Percentiles rank a stretch among this genome's conserved stretches.
Evolutionary conservation across 2,329 filamentous ascomycete species (phyloP).

Genomic region (Ceratocystis alfenasii): DNA sequence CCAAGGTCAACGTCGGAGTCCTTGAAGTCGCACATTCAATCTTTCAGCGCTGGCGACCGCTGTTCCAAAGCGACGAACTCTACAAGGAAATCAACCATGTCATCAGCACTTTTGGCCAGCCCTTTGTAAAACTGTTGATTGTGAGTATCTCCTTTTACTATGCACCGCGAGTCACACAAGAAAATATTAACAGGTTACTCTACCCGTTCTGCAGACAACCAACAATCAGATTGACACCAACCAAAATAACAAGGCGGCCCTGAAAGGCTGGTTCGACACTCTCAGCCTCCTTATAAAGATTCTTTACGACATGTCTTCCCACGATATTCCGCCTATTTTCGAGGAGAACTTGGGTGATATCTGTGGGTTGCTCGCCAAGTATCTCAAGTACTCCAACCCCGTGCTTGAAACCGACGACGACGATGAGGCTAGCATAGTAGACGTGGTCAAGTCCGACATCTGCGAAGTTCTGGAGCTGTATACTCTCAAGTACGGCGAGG

Average conservation of each 20-base stretch:
- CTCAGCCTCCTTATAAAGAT: constrained; percentile 84
- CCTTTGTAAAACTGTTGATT: constrained; percentile 69
- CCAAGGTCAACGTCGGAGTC: constrained; percentile 81
- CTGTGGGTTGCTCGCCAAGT: constrained; percentile 75
- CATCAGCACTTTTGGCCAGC: constrained; percentile 65
- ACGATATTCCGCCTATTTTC: constrained; percentile 88
- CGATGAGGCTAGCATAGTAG: constrained; percentile 70
- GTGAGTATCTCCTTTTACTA: constrained; percentile 34
- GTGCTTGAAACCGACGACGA: constrained; percentile 76
- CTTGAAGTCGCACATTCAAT: constrained; percentile 97
- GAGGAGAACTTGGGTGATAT: constrained; percentile 76
- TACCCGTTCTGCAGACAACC: constrained; percentile 39
- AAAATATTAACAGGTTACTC: not conserved
- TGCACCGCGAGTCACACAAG: not conserved
- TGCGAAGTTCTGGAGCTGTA: constrained; percentile 85
- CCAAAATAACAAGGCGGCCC: constrained; percentile 57
- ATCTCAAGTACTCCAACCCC: constrained; percentile 79
- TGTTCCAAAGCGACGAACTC: constrained; percentile 85
- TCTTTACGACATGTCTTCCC: constrained; percentile 91
- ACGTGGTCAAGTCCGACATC: constrained; percentile 84
- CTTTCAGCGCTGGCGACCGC: constrained; percentile 86
- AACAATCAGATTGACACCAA: constrained; percentile 63
- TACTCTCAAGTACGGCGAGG: constrained; percentile 90
- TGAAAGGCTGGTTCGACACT: constrained; percentile 71
- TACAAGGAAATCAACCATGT: constrained; percentile 97